Evolutionary conservation across 805 yeast genomes (phyloP).

Genomic region (Saccharomycopsis fermentans): DNA sequence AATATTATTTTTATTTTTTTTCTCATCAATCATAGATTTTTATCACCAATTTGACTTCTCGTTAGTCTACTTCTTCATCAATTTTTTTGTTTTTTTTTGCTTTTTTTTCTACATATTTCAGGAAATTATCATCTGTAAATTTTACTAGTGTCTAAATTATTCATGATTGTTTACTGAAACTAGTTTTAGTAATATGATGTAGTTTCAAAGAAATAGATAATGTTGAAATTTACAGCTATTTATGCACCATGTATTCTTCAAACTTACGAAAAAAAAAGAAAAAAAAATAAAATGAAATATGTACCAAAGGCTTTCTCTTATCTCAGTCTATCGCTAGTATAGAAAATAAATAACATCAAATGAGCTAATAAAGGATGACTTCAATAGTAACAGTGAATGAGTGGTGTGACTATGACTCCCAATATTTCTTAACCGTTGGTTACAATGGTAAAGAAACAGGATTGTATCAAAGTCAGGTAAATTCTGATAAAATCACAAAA

Average conservation of each 20-base stretch:
- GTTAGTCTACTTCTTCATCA: neutral
- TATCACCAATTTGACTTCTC: neutral
- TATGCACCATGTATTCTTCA: too few relatives aligned
- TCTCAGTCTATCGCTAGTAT: too few relatives aligned
- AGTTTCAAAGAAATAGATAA: too few relatives aligned
- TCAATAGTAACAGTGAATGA: conserved; percentile 8
- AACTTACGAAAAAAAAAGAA: too few relatives aligned
- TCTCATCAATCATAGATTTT: neutral
- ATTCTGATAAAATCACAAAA: conserved; percentile 6
- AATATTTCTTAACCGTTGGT: conserved; percentile 9
- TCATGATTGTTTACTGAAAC: too few relatives aligned
- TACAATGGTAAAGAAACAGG: conserved; percentile 10
- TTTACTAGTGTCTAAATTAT: too few relatives aligned
- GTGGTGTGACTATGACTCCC: conserved; percentile 2
- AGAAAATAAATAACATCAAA: too few relatives aligned
- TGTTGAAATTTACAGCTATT: too few relatives aligned
- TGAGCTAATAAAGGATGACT: conserved; percentile 3
- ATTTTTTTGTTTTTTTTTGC: neutral
- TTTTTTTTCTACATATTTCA: neutral
- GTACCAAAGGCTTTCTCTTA: too few relatives aligned
- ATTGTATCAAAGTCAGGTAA: neutral
- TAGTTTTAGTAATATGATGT: too few relatives aligned
- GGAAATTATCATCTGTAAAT: too few relatives aligned
- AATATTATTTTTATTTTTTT: neutral
- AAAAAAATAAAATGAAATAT: too few relatives aligned